Base-by-base conservation (phyloP, 257 asterid genomes). In the Cordia subcordata region DNA sequence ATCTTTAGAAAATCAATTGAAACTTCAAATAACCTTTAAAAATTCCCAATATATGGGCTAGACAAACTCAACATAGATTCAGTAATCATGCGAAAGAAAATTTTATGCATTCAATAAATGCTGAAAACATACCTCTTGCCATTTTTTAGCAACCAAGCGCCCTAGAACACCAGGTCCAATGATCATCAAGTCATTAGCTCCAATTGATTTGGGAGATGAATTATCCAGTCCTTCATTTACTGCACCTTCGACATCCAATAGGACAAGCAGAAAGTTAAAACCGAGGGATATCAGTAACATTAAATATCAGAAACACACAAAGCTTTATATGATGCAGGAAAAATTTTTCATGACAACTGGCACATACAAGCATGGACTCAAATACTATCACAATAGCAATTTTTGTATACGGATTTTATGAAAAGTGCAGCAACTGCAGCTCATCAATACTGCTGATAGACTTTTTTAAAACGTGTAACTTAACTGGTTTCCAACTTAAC, bases 151-250 rank as follows among this genome's bases (percentile, higher is more conserved):
- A 52, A 92, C 93, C 46, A 86, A 71, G 44, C 96, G 96, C 40
- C 99, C 99, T 51, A 92, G 77, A 71, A 92, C 97, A 49, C 99
- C 99, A 3, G 99, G 97, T 63, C 99, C 99, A 66, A 92, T 86
- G 39, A 92, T 89, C 82, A 92, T 72, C 77, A 92, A 78, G 64
- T 92, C 97, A 70, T 67, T 69, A 63, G 82, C 82, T 72, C 96
- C 97, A 63, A 86, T 63, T 11, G 55, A 50, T 57, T 75, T 61
- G 33, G 79, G 57, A 32, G 93, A 75, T 17, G 83, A 77, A 79
- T 72, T 82, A 68, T 76, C 81, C 75, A 73, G 20, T 39, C 77
- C 82, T 18, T 77, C 75, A 63, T 68, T 63, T 39, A 80, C 74
- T 21, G 67, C 79, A 64, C 79, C 96, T 85, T 71, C 75, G 67